Evolutionary conservation across 2,329 filamentous ascomycete genomes (phyloP).

Genomic region (Fusarium annulatum): DNA sequence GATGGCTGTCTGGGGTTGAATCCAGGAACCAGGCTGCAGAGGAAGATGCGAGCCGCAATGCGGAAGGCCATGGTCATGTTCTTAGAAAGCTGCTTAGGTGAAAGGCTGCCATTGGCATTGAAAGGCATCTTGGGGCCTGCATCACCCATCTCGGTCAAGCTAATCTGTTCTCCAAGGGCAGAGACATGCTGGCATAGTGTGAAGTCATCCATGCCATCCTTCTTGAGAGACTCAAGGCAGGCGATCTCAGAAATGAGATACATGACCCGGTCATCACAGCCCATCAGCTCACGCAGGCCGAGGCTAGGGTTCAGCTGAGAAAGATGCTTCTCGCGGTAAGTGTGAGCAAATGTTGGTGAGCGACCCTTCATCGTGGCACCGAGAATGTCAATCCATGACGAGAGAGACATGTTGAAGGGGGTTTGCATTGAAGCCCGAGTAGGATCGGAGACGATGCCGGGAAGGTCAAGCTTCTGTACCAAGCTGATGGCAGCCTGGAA

Average conservation of each 20-base stretch:
- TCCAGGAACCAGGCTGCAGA: constrained; percentile 94
- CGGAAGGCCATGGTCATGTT: constrained; percentile 95
- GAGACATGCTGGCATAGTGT: constrained; percentile 89
- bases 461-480: constrained; percentile 85
- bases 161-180: constrained; percentile 87
- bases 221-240: constrained; percentile 90
- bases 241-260: constrained; percentile 98
- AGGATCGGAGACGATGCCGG: constrained; percentile 71
- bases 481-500: constrained; percentile 91
- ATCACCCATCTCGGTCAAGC: constrained; percentile 77
- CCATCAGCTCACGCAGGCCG: constrained; percentile 93
- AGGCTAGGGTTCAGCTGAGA: constrained; percentile 69
- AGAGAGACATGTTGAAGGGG: constrained; percentile 95
- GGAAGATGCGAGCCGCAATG: constrained; percentile 91
- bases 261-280: constrained; percentile 97
- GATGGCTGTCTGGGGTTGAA: constrained; percentile 80
- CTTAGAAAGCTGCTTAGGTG: constrained; percentile 83
- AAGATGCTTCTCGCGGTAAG: constrained; percentile 94
- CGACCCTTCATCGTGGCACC: constrained; percentile 91
- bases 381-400: constrained; percentile 96
- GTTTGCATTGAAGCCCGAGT: constrained; percentile 66
- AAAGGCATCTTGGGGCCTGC: constrained; percentile 68
- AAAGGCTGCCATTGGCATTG: constrained; percentile 78
- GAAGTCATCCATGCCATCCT: constrained; percentile 84
- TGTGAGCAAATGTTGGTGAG: constrained; percentile 89